These are phyloP conservation scores for Nasturtium officinale DNA, from an alignment of 345 rosid genomes.

Conservation along the genomic window DNA sequence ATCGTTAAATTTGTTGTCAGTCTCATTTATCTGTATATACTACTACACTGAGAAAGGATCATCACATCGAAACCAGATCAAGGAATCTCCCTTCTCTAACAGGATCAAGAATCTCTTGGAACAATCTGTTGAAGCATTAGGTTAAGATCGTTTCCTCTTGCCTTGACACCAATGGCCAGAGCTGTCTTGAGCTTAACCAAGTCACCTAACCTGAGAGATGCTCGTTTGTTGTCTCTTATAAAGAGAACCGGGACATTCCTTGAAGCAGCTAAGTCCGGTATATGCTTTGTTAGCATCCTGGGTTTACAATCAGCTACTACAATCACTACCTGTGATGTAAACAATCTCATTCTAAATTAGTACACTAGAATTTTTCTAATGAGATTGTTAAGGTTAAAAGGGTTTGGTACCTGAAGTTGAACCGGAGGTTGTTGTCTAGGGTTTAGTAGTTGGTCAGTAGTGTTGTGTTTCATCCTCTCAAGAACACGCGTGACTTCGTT, in stretches of 20 bases:
- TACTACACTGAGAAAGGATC: slow-evolving; percentile 23
- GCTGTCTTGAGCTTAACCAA: slow-evolving; percentile 72
- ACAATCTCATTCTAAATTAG: not conserved
- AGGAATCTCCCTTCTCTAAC: slow-evolving; percentile 2
- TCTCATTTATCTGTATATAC: slow-evolving; percentile 37
- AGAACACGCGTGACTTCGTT: slow-evolving; percentile 84
- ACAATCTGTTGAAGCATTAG: slow-evolving; percentile 49
- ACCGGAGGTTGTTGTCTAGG: slow-evolving; percentile 37
- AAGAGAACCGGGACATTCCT: slow-evolving; percentile 61
- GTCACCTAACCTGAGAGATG: slow-evolving; percentile 69
- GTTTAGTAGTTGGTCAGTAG: slow-evolving; percentile 5
- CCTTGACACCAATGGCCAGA: slow-evolving; percentile 67
- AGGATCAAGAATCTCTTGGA: slow-evolving; percentile 11
- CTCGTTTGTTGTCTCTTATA: slow-evolving; percentile 59
- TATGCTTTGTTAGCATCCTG: slow-evolving; percentile 67
- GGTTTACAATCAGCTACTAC: slow-evolving; percentile 75
- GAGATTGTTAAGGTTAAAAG: not conserved
- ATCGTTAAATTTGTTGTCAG: not conserved
- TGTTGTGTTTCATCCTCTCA: slow-evolving; percentile 60
- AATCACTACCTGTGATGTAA: slow-evolving; percentile 53
- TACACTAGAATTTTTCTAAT: not conserved
- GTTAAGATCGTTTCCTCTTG: slow-evolving; percentile 56
- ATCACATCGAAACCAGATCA: slow-evolving; percentile 10
- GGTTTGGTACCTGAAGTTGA: slow-evolving; percentile 62
- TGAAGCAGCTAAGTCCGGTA: slow-evolving; percentile 64